phyloP scores from a whole-genome alignment of 1,139 yeast genomes.

The Blastobotrys indianensis region DNA sequence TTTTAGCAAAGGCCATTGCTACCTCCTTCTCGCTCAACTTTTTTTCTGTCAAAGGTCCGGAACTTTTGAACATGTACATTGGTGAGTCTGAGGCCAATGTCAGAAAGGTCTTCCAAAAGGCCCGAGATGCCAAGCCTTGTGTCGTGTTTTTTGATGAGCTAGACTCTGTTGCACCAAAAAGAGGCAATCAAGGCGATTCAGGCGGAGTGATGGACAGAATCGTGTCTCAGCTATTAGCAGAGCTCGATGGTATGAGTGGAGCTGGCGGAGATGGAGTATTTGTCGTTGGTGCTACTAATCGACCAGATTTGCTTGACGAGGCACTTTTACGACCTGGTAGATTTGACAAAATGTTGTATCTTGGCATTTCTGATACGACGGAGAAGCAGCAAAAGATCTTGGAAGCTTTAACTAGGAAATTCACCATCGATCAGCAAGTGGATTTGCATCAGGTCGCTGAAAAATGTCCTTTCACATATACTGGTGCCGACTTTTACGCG shows the following conservation, averaged over 20 bases:
- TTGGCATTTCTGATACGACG: conserved; percentile 88
- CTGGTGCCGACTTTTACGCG: conserved; percentile 98
- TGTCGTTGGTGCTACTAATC: conserved; percentile 94
- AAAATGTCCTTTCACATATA: conserved; percentile 77
- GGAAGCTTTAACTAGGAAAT: conserved; percentile 81
- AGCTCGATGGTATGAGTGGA: conserved; percentile 91
- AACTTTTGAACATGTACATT: conserved; percentile 89
- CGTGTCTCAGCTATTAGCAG: conserved; percentile 90
- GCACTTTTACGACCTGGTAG: conserved; percentile 93
- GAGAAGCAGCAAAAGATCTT: conserved; percentile 82
- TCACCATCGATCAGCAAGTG: conserved; percentile 56
- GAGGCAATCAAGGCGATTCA: conserved; percentile 97
- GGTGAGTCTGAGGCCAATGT: conserved; percentile 99
- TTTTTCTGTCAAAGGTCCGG: conserved; percentile 95
- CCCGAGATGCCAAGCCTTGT: conserved; percentile 95
- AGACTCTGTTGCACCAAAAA: conserved; percentile 95
- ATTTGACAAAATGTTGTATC: conserved; percentile 87
- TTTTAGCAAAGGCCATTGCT: conserved; percentile 93
- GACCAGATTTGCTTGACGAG: conserved; percentile 92
- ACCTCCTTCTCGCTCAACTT: conserved; percentile 89
- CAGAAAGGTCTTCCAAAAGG: conserved; percentile 85
- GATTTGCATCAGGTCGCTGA: conserved; percentile 57
- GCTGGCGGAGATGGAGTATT: conserved; percentile 87
- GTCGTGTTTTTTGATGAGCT: conserved; percentile 95
- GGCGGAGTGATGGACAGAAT: conserved; percentile 99